Evolutionary conservation across 371 early-diverging fungal species (phyloP).

Genomic region (Mortierella sp.): DNA sequence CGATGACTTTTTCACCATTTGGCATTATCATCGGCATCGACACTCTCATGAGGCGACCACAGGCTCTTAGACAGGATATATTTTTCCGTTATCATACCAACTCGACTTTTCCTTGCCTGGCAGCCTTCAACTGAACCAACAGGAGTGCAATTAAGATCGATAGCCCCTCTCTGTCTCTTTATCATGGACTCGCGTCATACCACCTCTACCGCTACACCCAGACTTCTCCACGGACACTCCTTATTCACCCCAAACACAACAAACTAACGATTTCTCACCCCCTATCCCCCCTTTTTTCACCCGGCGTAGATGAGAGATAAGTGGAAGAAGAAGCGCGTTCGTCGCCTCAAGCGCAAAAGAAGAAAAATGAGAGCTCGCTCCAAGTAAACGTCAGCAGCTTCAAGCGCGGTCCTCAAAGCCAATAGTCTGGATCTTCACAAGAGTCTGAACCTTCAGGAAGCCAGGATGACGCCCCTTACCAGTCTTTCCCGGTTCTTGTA

Average conservation of each 20-base stretch:
- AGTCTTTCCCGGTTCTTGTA: too few relatives aligned
- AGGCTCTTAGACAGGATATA: neutral
- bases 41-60: neutral
- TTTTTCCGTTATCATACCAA: neutral
- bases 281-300: neutral
- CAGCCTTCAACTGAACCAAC: neutral
- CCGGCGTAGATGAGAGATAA: constrained; percentile 23
- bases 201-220: neutral
- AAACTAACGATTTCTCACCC: neutral
- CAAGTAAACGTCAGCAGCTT: constrained; percentile 26
- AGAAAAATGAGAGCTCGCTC: constrained; percentile 36
- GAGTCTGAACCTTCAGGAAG: too few relatives aligned
- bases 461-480: too few relatives aligned
- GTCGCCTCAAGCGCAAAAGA: constrained; percentile 35
- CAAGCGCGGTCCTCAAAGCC: constrained; percentile 11
- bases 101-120: neutral
- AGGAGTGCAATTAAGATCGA: neutral
- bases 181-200: neutral
- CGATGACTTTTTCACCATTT: neutral
- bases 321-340: constrained; percentile 36
- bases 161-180: neutral
- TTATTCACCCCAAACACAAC: neutral
- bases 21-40: neutral
- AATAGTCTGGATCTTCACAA: too few relatives aligned
- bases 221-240: neutral